phyloP scores from a whole-genome alignment of 2,329 filamentous ascomycete genomes.

The Exophiala mesophila region DNA sequence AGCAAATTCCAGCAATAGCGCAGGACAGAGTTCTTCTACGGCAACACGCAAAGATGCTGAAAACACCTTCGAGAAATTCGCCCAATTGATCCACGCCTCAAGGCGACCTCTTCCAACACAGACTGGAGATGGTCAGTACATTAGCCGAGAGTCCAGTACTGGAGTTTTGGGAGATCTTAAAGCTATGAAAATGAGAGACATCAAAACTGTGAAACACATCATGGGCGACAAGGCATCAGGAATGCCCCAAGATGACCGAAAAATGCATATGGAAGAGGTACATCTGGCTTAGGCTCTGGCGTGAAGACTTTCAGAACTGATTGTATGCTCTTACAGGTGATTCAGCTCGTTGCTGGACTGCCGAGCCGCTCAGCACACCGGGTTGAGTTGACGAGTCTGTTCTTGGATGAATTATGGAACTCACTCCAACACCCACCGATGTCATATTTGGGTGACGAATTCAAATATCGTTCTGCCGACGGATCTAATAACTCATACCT shows the following conservation, averaged over 20 bases:
- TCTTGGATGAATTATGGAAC: constrained; percentile 67
- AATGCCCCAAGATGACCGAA: constrained; percentile 66
- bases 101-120: constrained; percentile 60
- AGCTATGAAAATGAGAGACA: constrained; percentile 52
- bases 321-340: constrained; percentile 41
- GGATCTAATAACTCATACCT: constrained; percentile 68
- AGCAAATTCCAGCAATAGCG: too few species aligned
- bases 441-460: constrained; percentile 52
- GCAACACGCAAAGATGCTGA: constrained; percentile 39
- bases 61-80: constrained; percentile 41
- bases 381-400: constrained; percentile 59
- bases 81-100: constrained; percentile 49
- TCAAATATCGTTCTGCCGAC: constrained; percentile 63
- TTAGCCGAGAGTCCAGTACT: constrained; percentile 44
- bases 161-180: constrained; percentile 55
- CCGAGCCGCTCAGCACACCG: constrained; percentile 59
- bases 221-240: constrained; percentile 61
- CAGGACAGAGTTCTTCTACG: too few species aligned
- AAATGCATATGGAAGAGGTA: constrained; percentile 65
- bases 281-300: too few species aligned
- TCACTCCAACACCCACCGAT: constrained; percentile 68
- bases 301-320: too few species aligned
- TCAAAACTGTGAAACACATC: constrained; percentile 59
- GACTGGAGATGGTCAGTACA: constrained; percentile 59
- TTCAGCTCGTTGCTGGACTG: constrained; percentile 62